Percentiles rank a stretch among this genome's conserved stretches.
Evolutionary conservation across 306 rosid species (phyloP).

Genomic region (Betula pendula): DNA sequence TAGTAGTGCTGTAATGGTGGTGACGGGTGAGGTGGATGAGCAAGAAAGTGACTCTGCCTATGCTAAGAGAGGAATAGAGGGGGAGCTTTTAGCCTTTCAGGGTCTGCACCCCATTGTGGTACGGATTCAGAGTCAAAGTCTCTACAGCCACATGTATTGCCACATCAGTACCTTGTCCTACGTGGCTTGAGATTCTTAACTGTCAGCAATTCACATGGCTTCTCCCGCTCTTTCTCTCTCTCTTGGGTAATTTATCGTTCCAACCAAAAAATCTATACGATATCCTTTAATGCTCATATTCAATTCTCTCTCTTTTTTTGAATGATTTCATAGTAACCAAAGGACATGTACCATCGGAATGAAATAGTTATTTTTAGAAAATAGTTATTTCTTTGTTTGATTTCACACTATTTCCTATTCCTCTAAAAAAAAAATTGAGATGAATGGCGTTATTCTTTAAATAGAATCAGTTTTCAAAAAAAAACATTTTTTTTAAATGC

Average conservation of each 20-base stretch:
- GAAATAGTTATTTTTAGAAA: no score
- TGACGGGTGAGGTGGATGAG: not conserved
- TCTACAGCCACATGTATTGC: not conserved
- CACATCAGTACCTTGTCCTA: slow-evolving; percentile 1
- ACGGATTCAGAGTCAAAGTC: slow-evolving; percentile 26
- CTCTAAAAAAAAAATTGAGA: no score
- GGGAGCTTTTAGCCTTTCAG: not conserved
- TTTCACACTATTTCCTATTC: no score
- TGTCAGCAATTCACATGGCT: slow-evolving; percentile 21
- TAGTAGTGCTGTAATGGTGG: not conserved
- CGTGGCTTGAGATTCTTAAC: slow-evolving; percentile 14
- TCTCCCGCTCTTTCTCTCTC: not conserved
- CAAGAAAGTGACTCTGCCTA: not conserved
- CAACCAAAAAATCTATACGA: not conserved
- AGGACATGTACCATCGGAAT: no score
- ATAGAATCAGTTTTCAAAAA: no score
- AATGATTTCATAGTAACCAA: no score
- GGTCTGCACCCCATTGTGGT: not conserved
- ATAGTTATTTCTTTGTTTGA: no score
- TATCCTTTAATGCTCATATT: not conserved
- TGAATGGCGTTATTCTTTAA: no score
- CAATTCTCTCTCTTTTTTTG: not conserved
- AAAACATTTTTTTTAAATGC: no score
- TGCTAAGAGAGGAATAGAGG: not conserved
- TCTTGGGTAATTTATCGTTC: not conserved